Conservation (phyloP, 202 grass and related monocot species). For the Eragrostis tef region DNA sequence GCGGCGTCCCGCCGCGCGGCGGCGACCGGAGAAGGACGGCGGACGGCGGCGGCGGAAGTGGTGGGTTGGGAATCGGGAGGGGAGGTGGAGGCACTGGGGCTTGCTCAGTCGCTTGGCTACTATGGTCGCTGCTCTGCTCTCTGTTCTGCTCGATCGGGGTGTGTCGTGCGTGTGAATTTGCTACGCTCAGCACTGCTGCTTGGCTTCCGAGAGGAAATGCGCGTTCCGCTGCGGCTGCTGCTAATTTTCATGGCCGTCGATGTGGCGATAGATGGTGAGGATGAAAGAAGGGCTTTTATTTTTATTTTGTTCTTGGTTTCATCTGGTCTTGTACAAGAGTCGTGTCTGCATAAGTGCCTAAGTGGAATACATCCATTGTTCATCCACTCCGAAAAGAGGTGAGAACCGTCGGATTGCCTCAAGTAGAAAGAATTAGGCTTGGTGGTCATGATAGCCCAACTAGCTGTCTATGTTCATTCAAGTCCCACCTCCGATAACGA, state of each 20-base stretch:
- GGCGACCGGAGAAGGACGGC: background rate
- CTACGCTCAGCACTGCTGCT: slow-evolving; percentile 25
- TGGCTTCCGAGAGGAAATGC: slow-evolving; percentile 18
- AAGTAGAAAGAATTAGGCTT: slow-evolving; percentile 21
- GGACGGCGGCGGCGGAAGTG: background rate
- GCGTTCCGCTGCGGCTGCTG: background rate
- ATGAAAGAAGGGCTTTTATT: background rate
- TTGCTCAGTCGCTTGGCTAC: slow-evolving; percentile 45
- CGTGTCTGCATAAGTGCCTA: background rate
- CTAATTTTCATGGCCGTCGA: slow-evolving; percentile 11
- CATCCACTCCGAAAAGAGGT: background rate
- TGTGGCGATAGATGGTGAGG: background rate
- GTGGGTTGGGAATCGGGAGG: slow-evolving; percentile 14
- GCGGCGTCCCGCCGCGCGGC: background rate
- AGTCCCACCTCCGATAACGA: background rate
- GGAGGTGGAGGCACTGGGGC: slow-evolving; percentile 27
- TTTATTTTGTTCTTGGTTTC: background rate
- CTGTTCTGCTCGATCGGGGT: slow-evolving; percentile 15
- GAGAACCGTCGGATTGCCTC: slow-evolving; percentile 6
- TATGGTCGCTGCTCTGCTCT: slow-evolving; percentile 28
- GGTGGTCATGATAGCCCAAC: background rate
- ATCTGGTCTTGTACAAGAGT: background rate
- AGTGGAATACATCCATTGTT: background rate
- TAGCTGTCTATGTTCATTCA: too few relatives aligned
- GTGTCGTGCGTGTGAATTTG: slow-evolving; percentile 41